Conservation (phyloP, 306 rosid species). For the Senna siamea region DNA sequence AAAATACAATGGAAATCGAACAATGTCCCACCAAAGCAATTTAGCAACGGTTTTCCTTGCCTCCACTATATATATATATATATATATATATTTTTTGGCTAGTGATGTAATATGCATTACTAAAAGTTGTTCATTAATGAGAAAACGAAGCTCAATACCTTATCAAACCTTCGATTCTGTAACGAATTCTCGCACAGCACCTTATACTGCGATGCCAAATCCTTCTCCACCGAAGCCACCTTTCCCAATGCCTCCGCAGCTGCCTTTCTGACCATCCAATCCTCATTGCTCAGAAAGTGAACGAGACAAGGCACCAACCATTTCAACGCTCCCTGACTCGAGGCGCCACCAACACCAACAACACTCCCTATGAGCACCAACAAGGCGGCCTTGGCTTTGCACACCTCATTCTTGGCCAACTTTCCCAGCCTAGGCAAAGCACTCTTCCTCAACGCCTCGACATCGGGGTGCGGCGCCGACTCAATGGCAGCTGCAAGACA, state of each 20-base stretch:
- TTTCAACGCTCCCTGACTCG: slow-evolving; percentile 60
- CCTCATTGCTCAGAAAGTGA: slow-evolving; percentile 72
- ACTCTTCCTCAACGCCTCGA: slow-evolving; percentile 53
- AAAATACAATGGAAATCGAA: neutral
- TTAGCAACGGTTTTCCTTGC: neutral
- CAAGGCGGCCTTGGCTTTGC: slow-evolving; percentile 78
- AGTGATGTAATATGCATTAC: neutral
- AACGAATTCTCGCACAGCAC: slow-evolving; percentile 65
- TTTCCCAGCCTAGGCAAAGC: slow-evolving; percentile 73
- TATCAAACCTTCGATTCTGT: slow-evolving; percentile 88
- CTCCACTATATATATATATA: too few species aligned
- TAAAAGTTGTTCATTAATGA: neutral
- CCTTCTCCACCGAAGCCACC: slow-evolving; percentile 67
- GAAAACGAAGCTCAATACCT: slow-evolving; percentile 49
- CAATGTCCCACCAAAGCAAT: neutral
- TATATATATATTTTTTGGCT: slow-evolving; percentile 27
- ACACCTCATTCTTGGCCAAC: slow-evolving; percentile 70
- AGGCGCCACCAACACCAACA: slow-evolving; percentile 70
- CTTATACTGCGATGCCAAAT: slow-evolving; percentile 61
- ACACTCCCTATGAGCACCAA: slow-evolving; percentile 74
- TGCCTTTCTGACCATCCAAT: slow-evolving; percentile 94
- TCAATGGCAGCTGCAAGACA: slow-evolving; percentile 90
- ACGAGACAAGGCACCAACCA: slow-evolving; percentile 83
- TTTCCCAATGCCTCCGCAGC: slow-evolving; percentile 84
- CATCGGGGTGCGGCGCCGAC: slow-evolving; percentile 73